phyloP scores from a whole-genome alignment of 2,329 filamentous ascomycete species.

The Aureobasidium mangrovei region DNA sequence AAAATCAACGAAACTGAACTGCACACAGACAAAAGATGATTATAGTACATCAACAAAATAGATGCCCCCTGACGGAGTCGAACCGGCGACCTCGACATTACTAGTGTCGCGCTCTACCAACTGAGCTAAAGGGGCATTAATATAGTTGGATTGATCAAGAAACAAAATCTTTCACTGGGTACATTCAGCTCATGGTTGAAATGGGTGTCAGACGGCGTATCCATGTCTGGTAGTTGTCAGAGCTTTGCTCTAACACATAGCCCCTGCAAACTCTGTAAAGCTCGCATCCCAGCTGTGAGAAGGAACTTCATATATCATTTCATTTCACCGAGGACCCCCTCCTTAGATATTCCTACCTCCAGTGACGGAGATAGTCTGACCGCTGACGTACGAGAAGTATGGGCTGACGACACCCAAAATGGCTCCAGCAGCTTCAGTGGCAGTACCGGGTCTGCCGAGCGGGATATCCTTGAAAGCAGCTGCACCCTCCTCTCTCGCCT shows the following conservation, averaged over 20 bases:
- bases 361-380: conserved; percentile 80
- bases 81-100: conserved; percentile 15
- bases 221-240: too few species aligned
- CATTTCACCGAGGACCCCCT: neutral
- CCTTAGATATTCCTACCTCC: conserved; percentile 58
- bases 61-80: conserved; percentile 12
- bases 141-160: neutral
- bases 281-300: too few species aligned
- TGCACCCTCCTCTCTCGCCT: conserved; percentile 33
- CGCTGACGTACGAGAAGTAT: conserved; percentile 73
- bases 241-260: too few species aligned
- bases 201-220: too few species aligned
- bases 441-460: conserved; percentile 63
- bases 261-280: too few species aligned
- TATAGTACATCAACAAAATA: neutral
- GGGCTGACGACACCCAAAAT: conserved; percentile 75
- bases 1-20: neutral
- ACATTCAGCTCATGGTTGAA: too few species aligned
- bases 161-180: too few species aligned
- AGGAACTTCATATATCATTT: too few species aligned
- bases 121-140: conserved; percentile 6
- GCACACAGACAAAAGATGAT: neutral
- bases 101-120: conserved; percentile 15
- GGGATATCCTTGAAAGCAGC: conserved; percentile 57
- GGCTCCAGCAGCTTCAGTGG: conserved; percentile 70